These are phyloP conservation scores for Eimeria mitis DNA, from an alignment of 169 alveolate species.

Conservation along the genomic window DNA sequence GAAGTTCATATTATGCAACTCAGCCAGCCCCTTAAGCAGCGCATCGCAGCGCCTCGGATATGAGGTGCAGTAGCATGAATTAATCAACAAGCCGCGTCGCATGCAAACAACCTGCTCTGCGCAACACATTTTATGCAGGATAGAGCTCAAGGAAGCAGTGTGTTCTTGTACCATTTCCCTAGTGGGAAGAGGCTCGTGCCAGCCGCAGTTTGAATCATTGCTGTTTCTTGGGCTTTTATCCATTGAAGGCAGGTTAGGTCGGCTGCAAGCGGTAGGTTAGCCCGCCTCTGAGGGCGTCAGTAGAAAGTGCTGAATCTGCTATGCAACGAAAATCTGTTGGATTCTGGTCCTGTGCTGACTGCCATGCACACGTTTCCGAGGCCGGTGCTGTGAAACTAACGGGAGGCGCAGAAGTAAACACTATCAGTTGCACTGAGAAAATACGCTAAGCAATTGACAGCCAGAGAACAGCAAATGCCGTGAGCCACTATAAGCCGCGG, in stretches of 20 bases:
- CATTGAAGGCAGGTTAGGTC: not conserved
- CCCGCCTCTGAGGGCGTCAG: not conserved
- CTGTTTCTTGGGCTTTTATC: not conserved
- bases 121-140: not conserved
- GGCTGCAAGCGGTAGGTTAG: not conserved
- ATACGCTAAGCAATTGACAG: not conserved
- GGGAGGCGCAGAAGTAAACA: not conserved
- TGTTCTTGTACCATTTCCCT: not conserved
- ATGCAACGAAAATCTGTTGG: not conserved
- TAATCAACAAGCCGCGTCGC: not conserved
- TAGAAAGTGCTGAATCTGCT: not conserved
- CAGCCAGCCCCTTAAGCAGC: not conserved
- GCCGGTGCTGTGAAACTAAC: not conserved
- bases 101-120: not conserved
- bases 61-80: no score
- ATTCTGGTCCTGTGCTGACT: not conserved
- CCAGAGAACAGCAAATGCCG: not conserved
- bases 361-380: not conserved
- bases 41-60: not conserved
- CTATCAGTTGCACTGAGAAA: not conserved
- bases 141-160: not conserved
- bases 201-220: not conserved
- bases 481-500: not conserved
- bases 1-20: not conserved
- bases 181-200: not conserved